These are phyloP conservation scores for Corynascus novoguineensis DNA, from an alignment of 495 filamentous ascomycete genomes.

Conservation along the genomic window DNA sequence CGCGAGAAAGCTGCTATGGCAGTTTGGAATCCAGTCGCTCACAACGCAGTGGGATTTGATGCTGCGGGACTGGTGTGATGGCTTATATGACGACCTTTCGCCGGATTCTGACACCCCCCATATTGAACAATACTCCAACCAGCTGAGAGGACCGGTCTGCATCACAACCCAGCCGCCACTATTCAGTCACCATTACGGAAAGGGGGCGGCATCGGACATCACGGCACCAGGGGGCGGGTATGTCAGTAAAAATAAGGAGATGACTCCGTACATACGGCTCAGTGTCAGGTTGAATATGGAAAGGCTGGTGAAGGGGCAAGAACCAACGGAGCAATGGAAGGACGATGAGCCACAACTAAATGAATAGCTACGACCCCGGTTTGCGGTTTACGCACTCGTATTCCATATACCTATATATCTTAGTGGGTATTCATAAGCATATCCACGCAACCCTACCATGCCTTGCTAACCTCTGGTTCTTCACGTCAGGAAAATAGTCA, in stretches of 20 bases:
- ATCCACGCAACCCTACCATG: too few species aligned
- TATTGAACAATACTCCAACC: too few species aligned
- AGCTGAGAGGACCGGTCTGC: constrained; percentile 26
- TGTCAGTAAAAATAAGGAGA: constrained; percentile 35
- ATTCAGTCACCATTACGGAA: constrained; percentile 41
- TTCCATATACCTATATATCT: background rate
- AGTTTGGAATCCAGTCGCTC: constrained; percentile 35
- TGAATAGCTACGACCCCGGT: background rate
- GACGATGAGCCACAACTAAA: constrained; percentile 6
- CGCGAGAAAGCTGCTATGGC: constrained; percentile 39
- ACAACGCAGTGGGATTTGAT: constrained; percentile 42
- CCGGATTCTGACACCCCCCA: background rate
- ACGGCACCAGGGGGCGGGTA: constrained; percentile 42
- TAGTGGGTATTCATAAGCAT: too few species aligned
- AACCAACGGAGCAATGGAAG: constrained; percentile 39
- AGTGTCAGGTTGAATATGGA: constrained; percentile 42
- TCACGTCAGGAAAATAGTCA: too few species aligned
- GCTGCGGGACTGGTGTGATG: constrained; percentile 44
- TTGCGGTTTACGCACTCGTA: background rate
- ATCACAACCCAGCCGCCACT: constrained; percentile 46
- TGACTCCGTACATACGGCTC: constrained; percentile 42
- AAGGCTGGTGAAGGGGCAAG: constrained; percentile 28
- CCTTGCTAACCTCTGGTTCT: too few species aligned
- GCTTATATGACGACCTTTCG: constrained; percentile 10
- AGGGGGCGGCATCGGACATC: constrained; percentile 39